Conservation (phyloP, 495 filamentous ascomycete genomes). For the Trypethelium eluteriae region DNA sequence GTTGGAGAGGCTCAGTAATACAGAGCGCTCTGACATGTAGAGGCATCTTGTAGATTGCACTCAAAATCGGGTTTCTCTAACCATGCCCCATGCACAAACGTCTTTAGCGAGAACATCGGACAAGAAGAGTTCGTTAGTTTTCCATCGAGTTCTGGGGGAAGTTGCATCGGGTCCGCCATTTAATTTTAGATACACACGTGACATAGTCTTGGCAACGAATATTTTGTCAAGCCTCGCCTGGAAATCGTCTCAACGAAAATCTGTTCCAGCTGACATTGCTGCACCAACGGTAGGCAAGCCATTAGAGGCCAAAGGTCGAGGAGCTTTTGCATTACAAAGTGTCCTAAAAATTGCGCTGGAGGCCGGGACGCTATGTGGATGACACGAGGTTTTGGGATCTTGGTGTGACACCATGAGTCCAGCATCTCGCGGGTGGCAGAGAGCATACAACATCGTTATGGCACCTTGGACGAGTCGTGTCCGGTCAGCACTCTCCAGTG, state of each 20-base stretch:
- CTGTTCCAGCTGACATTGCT: not conserved
- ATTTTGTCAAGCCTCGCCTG: not conserved
- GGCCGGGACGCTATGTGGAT: not conserved
- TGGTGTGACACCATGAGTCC: not conserved
- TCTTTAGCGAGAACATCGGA: not conserved
- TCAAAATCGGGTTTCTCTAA: no score
- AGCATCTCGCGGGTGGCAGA: not conserved
- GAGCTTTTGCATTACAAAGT: not conserved
- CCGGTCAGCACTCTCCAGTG: slow-evolving; percentile 1
- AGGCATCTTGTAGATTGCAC: no score
- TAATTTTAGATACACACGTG: slow-evolving; percentile 9
- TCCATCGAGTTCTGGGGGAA: not conserved
- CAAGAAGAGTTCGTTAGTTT: not conserved
- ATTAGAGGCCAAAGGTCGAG: not conserved
- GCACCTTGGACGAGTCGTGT: slow-evolving; percentile 1
- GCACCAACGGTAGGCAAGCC: not conserved
- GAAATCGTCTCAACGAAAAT: not conserved
- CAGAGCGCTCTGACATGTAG: no score
- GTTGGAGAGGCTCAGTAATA: no score
- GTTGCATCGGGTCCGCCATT: not conserved
- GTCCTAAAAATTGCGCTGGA: not conserved
- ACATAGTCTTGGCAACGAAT: not conserved
- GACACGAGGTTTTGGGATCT: not conserved
- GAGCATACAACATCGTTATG: not conserved
- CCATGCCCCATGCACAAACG: no score